phyloP scores from a whole-genome alignment of 345 rosid species.

The Aethionema arabicum region DNA sequence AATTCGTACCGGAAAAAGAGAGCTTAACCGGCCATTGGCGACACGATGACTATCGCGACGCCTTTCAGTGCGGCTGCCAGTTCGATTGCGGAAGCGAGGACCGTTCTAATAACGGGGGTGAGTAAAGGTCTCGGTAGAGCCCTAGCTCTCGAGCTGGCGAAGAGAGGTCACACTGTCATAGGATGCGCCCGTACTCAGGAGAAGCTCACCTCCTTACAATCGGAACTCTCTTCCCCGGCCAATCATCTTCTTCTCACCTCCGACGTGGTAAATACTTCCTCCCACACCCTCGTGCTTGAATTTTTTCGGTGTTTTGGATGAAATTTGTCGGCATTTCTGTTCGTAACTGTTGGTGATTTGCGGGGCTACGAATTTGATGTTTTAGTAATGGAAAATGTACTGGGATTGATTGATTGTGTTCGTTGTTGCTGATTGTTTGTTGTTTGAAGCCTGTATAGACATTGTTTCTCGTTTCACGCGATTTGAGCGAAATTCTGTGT shows the following conservation, averaged over 20 bases:
- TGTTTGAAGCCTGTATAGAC: background rate
- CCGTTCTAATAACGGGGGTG: slow-evolving; percentile 79
- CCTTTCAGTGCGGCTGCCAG: slow-evolving; percentile 41
- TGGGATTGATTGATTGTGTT: slow-evolving; percentile 7
- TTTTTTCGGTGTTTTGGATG: background rate
- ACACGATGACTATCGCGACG: slow-evolving; percentile 36
- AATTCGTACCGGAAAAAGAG: background rate
- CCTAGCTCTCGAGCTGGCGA: slow-evolving; percentile 79
- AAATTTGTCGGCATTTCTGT: slow-evolving; percentile 6
- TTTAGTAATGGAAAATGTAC: background rate
- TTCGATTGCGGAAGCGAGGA: slow-evolving; percentile 38
- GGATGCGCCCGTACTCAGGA: slow-evolving; percentile 93
- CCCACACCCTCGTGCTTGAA: background rate
- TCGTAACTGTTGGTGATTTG: background rate
- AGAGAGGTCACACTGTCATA: slow-evolving; percentile 79
- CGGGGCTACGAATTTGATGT: background rate
- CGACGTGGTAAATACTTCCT: slow-evolving; percentile 56
- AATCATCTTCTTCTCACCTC: slow-evolving; percentile 71
- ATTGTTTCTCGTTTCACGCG: background rate
- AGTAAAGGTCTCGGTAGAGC: slow-evolving; percentile 90
- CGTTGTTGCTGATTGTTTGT: background rate
- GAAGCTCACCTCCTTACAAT: slow-evolving; percentile 63
- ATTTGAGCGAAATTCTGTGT: background rate
- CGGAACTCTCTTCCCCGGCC: slow-evolving; percentile 50
- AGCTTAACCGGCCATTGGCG: slow-evolving; percentile 4